phyloP scores from a whole-genome alignment of 2,329 filamentous ascomycete species.

The Incumbomyces lentus region DNA sequence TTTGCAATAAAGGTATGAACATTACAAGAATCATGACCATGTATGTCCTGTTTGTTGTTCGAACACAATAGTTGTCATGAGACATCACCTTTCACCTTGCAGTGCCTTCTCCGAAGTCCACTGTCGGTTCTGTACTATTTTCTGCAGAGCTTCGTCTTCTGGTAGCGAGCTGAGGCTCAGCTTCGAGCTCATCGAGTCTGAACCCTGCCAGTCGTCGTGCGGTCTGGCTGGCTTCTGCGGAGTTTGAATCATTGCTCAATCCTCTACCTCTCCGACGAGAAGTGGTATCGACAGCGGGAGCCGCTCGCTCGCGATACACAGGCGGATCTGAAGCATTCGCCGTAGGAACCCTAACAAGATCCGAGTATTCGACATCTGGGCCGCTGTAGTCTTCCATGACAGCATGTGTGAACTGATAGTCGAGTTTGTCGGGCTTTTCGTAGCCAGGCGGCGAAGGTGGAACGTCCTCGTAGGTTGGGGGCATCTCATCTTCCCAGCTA shows the following conservation, averaged over 20 bases:
- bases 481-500: constrained; percentile 92
- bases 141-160: constrained; percentile 5
- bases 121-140: constrained; percentile 1
- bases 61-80: no score
- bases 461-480: constrained; percentile 88
- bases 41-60: background rate
- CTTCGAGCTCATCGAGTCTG: constrained; percentile 19
- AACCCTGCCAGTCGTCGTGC: constrained; percentile 9
- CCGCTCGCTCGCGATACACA: constrained; percentile 8
- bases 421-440: constrained; percentile 32
- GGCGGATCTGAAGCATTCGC: constrained; percentile 23
- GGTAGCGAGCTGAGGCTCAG: constrained; percentile 14
- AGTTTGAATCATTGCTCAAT: background rate
- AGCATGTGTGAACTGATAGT: constrained; percentile 24
- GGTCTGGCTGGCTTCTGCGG: constrained; percentile 8
- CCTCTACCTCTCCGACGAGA: constrained; percentile 10
- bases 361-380: constrained; percentile 35
- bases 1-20: background rate
- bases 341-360: constrained; percentile 36
- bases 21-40: background rate
- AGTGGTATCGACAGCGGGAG: constrained; percentile 4
- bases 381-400: constrained; percentile 38
- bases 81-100: background rate
- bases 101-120: constrained; percentile 14
- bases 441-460: constrained; percentile 74